A percentile compares a stretch with the other conserved stretches of the same genome.
phyloP scores from a whole-genome alignment of 208 protist species.

The Trichomonas gallinae region DNA sequence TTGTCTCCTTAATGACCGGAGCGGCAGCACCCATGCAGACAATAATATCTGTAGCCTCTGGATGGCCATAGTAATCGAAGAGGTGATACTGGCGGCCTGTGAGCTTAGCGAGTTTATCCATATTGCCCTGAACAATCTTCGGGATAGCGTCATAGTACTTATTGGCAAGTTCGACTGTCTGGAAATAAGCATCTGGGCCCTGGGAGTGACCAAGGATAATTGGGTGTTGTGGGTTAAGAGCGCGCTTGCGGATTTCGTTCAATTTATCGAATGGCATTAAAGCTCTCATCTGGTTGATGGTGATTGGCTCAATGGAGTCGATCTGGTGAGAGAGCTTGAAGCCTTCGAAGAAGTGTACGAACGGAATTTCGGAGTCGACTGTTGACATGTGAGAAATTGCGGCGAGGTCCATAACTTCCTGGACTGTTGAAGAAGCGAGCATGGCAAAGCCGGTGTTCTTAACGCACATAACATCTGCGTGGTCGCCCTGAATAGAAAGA shows the following conservation, averaged over 20 bases:
- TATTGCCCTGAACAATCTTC: conserved; percentile 40
- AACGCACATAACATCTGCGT: conserved; percentile 51
- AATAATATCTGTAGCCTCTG: conserved; percentile 47
- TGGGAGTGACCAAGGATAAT: conserved; percentile 42
- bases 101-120: conserved; percentile 39
- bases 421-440: conserved; percentile 42
- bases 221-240: conserved; percentile 47
- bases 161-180: conserved; percentile 47
- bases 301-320: conserved; percentile 5
- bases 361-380: conserved; percentile 42
- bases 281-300: background rate
- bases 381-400: conserved; percentile 50
- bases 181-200: conserved; percentile 48
- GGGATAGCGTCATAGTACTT: conserved; percentile 38
- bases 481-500: conserved; percentile 50
- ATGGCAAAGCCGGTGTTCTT: conserved; percentile 48
- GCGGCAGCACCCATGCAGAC: conserved; percentile 47
- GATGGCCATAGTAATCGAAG: conserved; percentile 49
- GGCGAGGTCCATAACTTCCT: conserved; percentile 51
- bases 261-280: conserved; percentile 31
- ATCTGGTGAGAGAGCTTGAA: conserved; percentile 40
- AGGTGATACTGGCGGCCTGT: conserved; percentile 48
- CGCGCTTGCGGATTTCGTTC: conserved; percentile 31
- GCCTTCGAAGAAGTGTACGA: conserved; percentile 44
- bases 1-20: conserved; percentile 35